These are phyloP conservation scores for Trypanosoma vivax DNA, from an alignment of 208 protist species.

Conservation along the genomic window DNA sequence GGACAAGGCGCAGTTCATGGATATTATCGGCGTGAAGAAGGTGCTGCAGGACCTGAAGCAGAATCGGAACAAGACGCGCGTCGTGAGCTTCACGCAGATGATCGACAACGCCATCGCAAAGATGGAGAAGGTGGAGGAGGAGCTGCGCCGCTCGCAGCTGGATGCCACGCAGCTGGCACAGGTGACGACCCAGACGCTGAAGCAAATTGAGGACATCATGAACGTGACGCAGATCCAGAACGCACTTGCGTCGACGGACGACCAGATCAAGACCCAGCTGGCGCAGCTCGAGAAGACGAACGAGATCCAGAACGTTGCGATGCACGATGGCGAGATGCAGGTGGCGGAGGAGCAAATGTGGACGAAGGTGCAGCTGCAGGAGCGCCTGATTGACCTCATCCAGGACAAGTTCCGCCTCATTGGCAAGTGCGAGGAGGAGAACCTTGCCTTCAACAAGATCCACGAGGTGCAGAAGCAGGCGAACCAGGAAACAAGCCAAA, in stretches of 20 bases:
- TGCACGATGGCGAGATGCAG: constrained; percentile 72
- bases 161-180: constrained; percentile 1
- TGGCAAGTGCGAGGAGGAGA: constrained; percentile 5
- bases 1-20: constrained; percentile 6
- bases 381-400: not conserved
- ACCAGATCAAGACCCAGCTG: constrained; percentile 6
- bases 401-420: constrained; percentile 4
- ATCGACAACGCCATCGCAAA: constrained; percentile 6
- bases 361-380: constrained; percentile 2
- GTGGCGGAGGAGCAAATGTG: constrained; percentile 17
- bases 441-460: constrained; percentile 4
- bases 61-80: constrained; percentile 4
- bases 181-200: constrained; percentile 1
- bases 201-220: constrained; percentile 5
- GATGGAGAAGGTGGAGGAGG: constrained; percentile 1
- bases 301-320: constrained; percentile 66
- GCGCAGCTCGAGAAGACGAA: constrained; percentile 23
- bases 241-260: constrained; percentile 1
- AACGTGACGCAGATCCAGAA: constrained; percentile 4
- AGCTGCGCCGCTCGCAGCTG: constrained; percentile 3
- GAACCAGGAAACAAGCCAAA: constrained; percentile 5
- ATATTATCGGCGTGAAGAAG: constrained; percentile 5
- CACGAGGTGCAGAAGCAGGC: constrained; percentile 7
- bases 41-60: constrained; percentile 2
- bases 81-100: constrained; percentile 6